Evolutionary conservation across 495 filamentous ascomycete genomes (phyloP), one percentile per base, ranked within the genome.

Genomic region (Neurospora discreta): DNA sequence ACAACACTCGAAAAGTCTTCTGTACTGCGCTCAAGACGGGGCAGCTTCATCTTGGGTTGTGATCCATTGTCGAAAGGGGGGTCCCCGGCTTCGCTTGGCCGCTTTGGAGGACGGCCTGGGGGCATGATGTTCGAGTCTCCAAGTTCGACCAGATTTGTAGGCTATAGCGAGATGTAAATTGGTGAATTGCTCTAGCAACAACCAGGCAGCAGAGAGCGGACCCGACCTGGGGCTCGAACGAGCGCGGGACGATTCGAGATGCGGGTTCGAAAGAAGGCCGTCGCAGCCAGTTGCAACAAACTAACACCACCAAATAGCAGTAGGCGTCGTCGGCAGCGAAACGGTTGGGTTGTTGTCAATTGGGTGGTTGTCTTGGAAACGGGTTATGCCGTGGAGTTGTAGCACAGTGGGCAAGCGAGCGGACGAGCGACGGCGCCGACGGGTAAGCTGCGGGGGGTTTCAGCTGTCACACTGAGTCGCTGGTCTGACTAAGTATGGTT

Each of bases 1-100:
- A 93, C 89, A 67, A 87, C 85, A 71, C 83, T 87, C 4, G 90
- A 92, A 75, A 91, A 92, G 68, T 92, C 88, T 36, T 88, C 86
- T 42, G 87, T 79, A 40, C 77, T 76, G 70, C 81, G 83, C 65
- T 86, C 84, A n/a, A 84, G 72, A 42, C 84, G 82, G 46, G 82
- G 77, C 68, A 85, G 72, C 75, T 86, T 87, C 72, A 80, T 76
- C 78, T 84, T 85, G 65, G 81, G 71, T 0, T 69, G 77, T 41
- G 71, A 65, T 36, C 70, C 69, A 43, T 68, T 72, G 73, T 80
- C 73, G 68, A 74, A 38, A 26, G 79, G 69, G 68, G 69, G 69
- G 72, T 81, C 79, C 73, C 71, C 73, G 72, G 73, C 77, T 67
- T 82, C 80, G 75, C 80, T 78, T 77, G 80, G 79, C 74, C 83